phyloP scores from a whole-genome alignment of 129 eudicot genomes.

The Flaveria brownii region DNA sequence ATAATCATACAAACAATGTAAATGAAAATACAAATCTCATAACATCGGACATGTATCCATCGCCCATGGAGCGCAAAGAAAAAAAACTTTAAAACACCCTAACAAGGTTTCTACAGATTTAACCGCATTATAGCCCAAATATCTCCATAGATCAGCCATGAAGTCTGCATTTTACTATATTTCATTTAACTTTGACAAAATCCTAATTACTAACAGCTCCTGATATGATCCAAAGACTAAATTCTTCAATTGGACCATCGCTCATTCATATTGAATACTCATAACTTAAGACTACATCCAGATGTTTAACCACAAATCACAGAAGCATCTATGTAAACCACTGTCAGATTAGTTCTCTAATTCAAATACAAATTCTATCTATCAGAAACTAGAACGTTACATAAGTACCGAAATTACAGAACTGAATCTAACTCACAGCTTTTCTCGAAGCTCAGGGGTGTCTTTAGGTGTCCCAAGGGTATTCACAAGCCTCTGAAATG shows the following conservation, averaged over 20 bases:
- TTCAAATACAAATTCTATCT: not conserved
- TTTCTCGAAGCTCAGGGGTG: conserved; percentile 88
- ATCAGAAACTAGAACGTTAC: not conserved
- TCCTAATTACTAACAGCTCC: conserved; percentile 5
- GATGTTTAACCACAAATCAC: not conserved
- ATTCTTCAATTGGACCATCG: not conserved
- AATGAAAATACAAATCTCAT: not conserved
- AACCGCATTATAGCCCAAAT: not conserved
- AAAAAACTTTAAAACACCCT: not conserved
- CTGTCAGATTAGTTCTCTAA: not conserved
- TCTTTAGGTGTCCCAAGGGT: conserved; percentile 90
- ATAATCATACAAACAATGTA: not conserved
- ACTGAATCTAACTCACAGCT: conserved; percentile 46
- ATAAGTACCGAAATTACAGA: not conserved
- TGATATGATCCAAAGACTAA: not conserved
- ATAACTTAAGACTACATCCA: not conserved
- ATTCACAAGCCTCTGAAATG: conserved; percentile 83
- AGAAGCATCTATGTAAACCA: not conserved
- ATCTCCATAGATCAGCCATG: not conserved
- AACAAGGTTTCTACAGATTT: not conserved
- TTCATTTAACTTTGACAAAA: not conserved
- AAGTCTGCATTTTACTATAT: not conserved
- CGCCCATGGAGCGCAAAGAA: not conserved
- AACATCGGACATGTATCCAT: not conserved
- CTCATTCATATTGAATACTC: not conserved